Percentiles rank a stretch among this genome's conserved stretches.
Evolutionary conservation across 1,284 basidiomycete genomes (phyloP).

Genomic region (Tylopilus sp.): DNA sequence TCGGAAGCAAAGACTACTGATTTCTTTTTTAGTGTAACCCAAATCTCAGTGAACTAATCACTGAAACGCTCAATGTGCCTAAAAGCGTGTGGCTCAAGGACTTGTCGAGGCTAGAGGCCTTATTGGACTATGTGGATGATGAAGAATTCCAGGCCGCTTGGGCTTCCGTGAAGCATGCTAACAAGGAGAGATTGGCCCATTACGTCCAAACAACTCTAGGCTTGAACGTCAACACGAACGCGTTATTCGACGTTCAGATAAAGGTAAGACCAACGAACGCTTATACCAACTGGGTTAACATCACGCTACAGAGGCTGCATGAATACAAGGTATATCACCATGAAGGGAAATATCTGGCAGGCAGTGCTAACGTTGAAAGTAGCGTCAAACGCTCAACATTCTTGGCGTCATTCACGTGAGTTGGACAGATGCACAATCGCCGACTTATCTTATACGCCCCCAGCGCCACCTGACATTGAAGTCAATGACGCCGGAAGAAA

Average conservation of each 20-base stretch:
- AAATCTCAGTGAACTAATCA: constrained; percentile 76
- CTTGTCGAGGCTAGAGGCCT: constrained; percentile 63
- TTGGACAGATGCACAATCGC: not conserved
- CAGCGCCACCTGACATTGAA: constrained; percentile 83
- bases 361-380: constrained; percentile 3
- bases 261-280: constrained; percentile 49
- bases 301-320: constrained; percentile 57
- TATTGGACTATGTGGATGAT: constrained; percentile 68
- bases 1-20: constrained; percentile 4
- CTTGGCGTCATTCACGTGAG: constrained; percentile 80
- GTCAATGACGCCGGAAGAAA: constrained; percentile 68
- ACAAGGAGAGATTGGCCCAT: constrained; percentile 81
- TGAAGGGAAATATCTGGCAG: not conserved
- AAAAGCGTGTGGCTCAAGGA: constrained; percentile 80
- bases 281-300: not conserved
- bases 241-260: constrained; percentile 90
- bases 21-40: constrained; percentile 70
- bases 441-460: constrained; percentile 9
- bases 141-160: constrained; percentile 72
- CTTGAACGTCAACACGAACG: constrained; percentile 69
- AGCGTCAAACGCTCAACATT: constrained; percentile 84
- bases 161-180: constrained; percentile 80
- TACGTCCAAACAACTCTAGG: constrained; percentile 76
- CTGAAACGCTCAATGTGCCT: constrained; percentile 71
- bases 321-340: constrained; percentile 71